These are phyloP conservation scores for Thielaviopsis punctulata DNA, from an alignment of 2,329 filamentous ascomycete species.

Conservation along the genomic window DNA sequence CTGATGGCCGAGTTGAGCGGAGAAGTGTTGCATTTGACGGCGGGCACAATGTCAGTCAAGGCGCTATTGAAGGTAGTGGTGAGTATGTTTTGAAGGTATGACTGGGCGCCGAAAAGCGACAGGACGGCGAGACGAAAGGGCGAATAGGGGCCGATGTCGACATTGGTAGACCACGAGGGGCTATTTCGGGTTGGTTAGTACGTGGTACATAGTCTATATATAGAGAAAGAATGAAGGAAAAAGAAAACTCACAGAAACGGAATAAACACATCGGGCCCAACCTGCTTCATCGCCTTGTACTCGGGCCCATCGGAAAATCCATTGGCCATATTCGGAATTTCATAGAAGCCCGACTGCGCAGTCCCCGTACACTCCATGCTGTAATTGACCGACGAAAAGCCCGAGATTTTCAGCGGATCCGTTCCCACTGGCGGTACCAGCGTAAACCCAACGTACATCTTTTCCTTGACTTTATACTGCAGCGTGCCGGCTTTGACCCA, in stretches of 20 bases:
- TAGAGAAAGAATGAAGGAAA: no score
- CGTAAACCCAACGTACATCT: constrained; percentile 3
- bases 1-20: constrained; percentile 5
- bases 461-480: constrained; percentile 1
- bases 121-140: constrained; percentile 8
- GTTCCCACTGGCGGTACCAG: background rate
- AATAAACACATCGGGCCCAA: constrained; percentile 4
- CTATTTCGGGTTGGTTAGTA: no score
- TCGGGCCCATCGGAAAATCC: constrained; percentile 3
- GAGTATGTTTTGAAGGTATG: constrained; percentile 6
- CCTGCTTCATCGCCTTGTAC: background rate
- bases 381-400: constrained; percentile 4
- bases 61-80: constrained; percentile 5
- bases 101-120: constrained; percentile 7
- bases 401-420: background rate
- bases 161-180: background rate
- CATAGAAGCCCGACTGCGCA: constrained; percentile 6
- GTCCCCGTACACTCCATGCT: constrained; percentile 5
- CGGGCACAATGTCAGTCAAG: background rate
- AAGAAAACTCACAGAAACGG: constrained; percentile 4
- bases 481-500: constrained; percentile 4
- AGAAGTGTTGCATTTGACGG: constrained; percentile 1
- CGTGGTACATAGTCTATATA: no score
- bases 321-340: constrained; percentile 6
- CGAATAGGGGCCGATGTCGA: constrained; percentile 10